Percentiles rank a stretch among this genome's conserved stretches.
Conservation (phyloP, 2,329 filamentous ascomycete genomes). For the Xylaria sp. region DNA sequence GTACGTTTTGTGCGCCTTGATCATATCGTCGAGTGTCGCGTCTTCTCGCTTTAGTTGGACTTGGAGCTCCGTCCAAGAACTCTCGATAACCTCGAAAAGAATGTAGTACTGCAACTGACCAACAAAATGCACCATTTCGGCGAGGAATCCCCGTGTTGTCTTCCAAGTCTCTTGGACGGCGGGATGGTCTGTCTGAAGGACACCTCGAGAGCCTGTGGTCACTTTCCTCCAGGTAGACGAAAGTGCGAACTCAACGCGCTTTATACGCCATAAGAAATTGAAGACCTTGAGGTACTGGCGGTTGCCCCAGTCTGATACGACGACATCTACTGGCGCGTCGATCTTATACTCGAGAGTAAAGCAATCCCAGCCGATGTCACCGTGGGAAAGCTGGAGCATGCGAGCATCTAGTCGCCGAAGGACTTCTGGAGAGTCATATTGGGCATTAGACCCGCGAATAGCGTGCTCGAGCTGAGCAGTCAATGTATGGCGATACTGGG, state of each 20-base stretch:
- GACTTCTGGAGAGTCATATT: constrained; percentile 89
- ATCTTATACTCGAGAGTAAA: constrained; percentile 99
- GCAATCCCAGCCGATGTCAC: constrained; percentile 98
- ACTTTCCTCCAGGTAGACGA: constrained; percentile 88
- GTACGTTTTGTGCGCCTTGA: constrained; percentile 84
- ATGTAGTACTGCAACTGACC: constrained; percentile 98
- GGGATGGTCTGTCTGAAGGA: constrained; percentile 67
- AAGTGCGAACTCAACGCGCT: constrained; percentile 92
- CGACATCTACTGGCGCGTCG: constrained; percentile 90
- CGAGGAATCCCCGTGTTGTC: constrained; percentile 76
- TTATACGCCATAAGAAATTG: constrained; percentile 98
- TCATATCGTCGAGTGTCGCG: constrained; percentile 90
- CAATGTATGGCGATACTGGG: constrained; percentile 91
- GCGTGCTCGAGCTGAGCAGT: constrained; percentile 98
- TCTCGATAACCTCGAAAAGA: constrained; percentile 95
- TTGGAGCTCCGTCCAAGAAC: constrained; percentile 88
- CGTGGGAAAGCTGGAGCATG: constrained; percentile 93
- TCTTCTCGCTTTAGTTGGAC: constrained; percentile 75
- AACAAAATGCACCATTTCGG: constrained; percentile 98
- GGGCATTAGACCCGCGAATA: constrained; percentile 93
- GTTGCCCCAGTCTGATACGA: constrained; percentile 91
- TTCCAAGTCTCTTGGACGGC: constrained; percentile 81
- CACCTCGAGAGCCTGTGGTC: constrained; percentile 92
- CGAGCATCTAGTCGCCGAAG: constrained; percentile 89
- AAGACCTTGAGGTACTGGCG: constrained; percentile 98